Conservation (phyloP, 1,139 yeast species). For the Yamadazyma blattariae region DNA sequence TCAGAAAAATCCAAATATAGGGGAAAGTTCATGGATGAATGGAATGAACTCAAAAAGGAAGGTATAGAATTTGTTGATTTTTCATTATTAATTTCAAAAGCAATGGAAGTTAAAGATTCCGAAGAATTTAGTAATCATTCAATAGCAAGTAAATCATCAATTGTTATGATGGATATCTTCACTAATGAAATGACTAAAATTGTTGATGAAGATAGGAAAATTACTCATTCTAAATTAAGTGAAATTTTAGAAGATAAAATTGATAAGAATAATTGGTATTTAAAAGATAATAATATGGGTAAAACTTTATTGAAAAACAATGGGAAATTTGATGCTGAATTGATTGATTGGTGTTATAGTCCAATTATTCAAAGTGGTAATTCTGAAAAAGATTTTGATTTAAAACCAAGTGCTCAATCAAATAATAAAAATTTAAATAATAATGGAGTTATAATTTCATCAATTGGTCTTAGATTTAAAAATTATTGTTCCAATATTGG, state of each 20-base stretch:
- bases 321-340: constrained; percentile 66
- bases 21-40: constrained; percentile 82
- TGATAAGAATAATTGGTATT: constrained; percentile 71
- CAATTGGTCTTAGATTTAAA: constrained; percentile 84
- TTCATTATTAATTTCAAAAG: constrained; percentile 48
- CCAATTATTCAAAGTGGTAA: constrained; percentile 92
- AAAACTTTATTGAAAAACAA: constrained; percentile 44
- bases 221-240: constrained; percentile 70
- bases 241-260: constrained; percentile 80
- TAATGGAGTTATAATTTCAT: constrained; percentile 74
- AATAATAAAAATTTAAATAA: constrained; percentile 62
- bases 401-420: constrained; percentile 82
- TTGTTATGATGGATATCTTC: constrained; percentile 77
- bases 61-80: constrained; percentile 52
- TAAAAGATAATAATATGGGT: constrained; percentile 49
- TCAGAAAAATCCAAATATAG: constrained; percentile 71
- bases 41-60: constrained; percentile 52
- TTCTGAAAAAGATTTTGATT: constrained; percentile 74
- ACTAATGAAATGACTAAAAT: constrained; percentile 86
- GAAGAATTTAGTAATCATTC: constrained; percentile 67
- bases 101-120: constrained; percentile 76
- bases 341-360: constrained; percentile 90
- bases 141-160: constrained; percentile 75
- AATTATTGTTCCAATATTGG: constrained; percentile 87
- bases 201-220: constrained; percentile 81